phyloP scores from a whole-genome alignment of 148 eudicot genomes.

The Chenopodium formosanum region DNA sequence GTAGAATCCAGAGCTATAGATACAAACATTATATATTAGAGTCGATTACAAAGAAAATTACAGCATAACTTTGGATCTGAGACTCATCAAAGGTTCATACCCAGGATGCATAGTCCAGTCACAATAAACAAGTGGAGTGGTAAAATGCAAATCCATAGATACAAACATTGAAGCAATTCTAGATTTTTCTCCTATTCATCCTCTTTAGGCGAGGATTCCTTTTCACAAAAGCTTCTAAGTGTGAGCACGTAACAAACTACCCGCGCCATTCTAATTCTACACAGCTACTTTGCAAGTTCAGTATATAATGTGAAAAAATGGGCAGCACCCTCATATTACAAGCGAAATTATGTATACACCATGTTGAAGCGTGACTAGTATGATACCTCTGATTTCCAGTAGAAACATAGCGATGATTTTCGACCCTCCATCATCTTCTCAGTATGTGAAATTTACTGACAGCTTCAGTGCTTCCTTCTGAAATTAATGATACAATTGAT shows the following conservation, averaged over 20 bases:
- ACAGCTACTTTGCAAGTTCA: conserved; percentile 8
- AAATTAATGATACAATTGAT: not conserved
- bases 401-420: not conserved
- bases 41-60: not conserved
- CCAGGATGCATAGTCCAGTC: not conserved
- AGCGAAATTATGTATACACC: conserved; percentile 27
- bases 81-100: conserved; percentile 1
- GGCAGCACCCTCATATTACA: conserved; percentile 16
- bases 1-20: not conserved
- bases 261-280: conserved; percentile 7
- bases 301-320: conserved; percentile 18
- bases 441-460: not conserved
- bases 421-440: not conserved
- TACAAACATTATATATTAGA: not conserved
- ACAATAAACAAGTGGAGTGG: conserved; percentile 15
- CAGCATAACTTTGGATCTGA: not conserved
- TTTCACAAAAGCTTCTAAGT: conserved; percentile 2
- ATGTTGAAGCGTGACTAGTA: conserved; percentile 8
- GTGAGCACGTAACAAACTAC: not conserved
- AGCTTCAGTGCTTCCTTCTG: not conserved
- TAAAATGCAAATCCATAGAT: conserved; percentile 8
- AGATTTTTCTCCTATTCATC: not conserved
- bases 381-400: conserved; percentile 23
- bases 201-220: not conserved
- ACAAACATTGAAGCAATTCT: conserved; percentile 9